Evolutionary conservation across 371 early-diverging fungal species (phyloP).

Genomic region (Mortierella sp.): DNA sequence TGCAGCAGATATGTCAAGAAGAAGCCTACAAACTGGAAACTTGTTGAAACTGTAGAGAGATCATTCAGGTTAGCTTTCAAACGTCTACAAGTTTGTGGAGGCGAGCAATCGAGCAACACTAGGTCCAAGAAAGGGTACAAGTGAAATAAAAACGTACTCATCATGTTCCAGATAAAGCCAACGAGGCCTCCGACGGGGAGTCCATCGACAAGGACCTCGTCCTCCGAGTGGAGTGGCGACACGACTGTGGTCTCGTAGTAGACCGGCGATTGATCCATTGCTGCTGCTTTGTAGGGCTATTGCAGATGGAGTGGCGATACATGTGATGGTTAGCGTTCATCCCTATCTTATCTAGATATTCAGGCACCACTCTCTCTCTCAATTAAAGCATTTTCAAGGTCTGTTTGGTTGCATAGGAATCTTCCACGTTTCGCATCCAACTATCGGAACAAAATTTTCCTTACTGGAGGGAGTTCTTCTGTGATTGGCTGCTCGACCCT

Average conservation of each 20-base stretch:
- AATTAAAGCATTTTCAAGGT: background rate
- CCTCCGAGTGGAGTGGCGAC: slow-evolving; percentile 69
- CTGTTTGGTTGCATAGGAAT: background rate
- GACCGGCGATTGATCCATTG: slow-evolving; percentile 71
- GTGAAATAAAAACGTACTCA: slow-evolving; percentile 59
- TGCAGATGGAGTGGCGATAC: too few species aligned
- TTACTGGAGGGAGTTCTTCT: slow-evolving; percentile 45
- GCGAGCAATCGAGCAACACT: too few species aligned
- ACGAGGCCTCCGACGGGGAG: slow-evolving; percentile 73
- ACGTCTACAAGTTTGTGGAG: too few species aligned
- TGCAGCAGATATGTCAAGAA: slow-evolving; percentile 77
- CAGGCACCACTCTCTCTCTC: background rate
- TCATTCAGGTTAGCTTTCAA: too few species aligned
- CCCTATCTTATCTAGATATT: background rate
- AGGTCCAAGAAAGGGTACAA: background rate
- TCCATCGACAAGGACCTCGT: slow-evolving; percentile 73
- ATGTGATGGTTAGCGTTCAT: too few species aligned
- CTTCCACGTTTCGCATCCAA: background rate
- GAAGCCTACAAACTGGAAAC: slow-evolving; percentile 81
- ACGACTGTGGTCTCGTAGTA: slow-evolving; percentile 73
- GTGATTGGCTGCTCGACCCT: slow-evolving; percentile 52
- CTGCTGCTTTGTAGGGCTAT: slow-evolving; percentile 75
- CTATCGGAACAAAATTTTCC: slow-evolving; percentile 1
- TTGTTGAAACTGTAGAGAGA: slow-evolving; percentile 67
- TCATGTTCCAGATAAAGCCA: slow-evolving; percentile 71